Conservation (phyloP, 306 rosid genomes). For the Rosa lucieae region DNA sequence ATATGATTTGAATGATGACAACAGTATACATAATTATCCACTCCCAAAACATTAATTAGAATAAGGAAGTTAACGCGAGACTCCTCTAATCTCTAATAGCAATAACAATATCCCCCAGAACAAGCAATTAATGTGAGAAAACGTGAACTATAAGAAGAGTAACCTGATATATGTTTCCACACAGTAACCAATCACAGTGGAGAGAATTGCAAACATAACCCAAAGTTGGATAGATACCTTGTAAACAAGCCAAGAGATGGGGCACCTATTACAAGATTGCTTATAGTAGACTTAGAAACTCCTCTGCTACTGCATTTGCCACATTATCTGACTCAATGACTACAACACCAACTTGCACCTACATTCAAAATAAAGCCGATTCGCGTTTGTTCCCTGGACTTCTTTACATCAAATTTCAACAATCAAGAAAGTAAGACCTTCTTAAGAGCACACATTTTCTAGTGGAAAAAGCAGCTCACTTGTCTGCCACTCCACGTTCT, state of each 20-base stretch:
- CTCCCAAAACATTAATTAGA: too few relatives aligned
- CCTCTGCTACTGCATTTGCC: conserved; percentile 64
- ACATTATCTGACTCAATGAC: conserved; percentile 81
- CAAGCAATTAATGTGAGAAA: too few relatives aligned
- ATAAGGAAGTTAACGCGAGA: too few relatives aligned
- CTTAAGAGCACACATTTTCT: conserved; percentile 63
- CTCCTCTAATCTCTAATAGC: too few relatives aligned
- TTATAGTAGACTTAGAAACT: conserved; percentile 53
- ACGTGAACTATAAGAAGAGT: too few relatives aligned
- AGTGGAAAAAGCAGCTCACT: conserved; percentile 53
- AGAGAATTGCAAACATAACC: too few relatives aligned
- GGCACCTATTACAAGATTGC: conserved; percentile 76
- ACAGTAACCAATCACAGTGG: too few relatives aligned
- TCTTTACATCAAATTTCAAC: conserved; percentile 9
- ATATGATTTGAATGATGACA: too few relatives aligned
- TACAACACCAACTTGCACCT: conserved; percentile 75
- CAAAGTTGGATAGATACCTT: conserved; percentile 42
- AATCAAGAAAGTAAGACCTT: conserved; percentile 45
- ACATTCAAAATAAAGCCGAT: conserved; percentile 17
- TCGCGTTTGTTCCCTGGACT: conserved; percentile 16
- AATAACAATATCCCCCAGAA: too few relatives aligned
- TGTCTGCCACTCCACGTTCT: conserved; percentile 49
- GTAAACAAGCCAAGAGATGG: conserved; percentile 54
- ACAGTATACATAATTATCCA: too few relatives aligned
- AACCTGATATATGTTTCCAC: too few relatives aligned